phyloP scores from a whole-genome alignment of 2,329 filamentous ascomycete genomes.

The Xylaria sp. region DNA sequence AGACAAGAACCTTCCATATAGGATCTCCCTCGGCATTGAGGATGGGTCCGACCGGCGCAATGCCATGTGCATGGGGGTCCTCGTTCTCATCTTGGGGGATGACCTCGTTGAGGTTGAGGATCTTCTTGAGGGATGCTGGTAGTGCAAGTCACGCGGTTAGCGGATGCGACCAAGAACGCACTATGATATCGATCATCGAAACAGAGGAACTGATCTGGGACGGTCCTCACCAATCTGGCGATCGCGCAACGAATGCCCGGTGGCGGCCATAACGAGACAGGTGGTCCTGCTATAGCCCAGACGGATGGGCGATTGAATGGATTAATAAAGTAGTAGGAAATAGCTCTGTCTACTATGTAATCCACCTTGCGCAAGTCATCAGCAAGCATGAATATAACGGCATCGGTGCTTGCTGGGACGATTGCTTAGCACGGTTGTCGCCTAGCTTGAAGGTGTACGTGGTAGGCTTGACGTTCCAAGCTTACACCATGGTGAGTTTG shows the following conservation, averaged over 20 bases:
- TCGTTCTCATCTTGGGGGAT: conserved; percentile 54
- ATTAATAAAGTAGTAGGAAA: not conserved
- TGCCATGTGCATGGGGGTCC: conserved; percentile 58
- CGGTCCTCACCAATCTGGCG: conserved; percentile 30
- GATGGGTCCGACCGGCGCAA: conserved; percentile 69
- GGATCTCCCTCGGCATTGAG: conserved; percentile 83
- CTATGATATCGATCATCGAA: not conserved
- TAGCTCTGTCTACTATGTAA: conserved; percentile 10
- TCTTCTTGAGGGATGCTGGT: conserved; percentile 79
- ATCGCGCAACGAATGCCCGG: conserved; percentile 27
- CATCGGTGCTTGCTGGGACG: conserved; percentile 7
- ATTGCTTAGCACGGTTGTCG: not conserved
- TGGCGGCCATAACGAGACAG: conserved; percentile 25
- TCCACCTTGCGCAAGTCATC: conserved; percentile 11
- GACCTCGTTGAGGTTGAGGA: conserved; percentile 88
- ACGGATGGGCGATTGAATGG: not conserved
- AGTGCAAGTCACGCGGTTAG: not conserved
- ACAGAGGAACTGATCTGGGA: not conserved
- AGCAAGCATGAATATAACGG: conserved; percentile 2
- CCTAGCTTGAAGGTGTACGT: not conserved
- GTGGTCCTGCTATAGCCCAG: conserved; percentile 1
- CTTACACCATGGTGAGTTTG: not conserved
- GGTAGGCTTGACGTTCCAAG: not conserved
- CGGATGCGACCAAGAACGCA: not conserved
- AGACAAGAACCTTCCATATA: conserved; percentile 96